Evolutionary conservation across 495 filamentous ascomycete genomes (phyloP), one percentile per base, ranked within the genome.

Genomic region (Aspergillus kassunensis): DNA sequence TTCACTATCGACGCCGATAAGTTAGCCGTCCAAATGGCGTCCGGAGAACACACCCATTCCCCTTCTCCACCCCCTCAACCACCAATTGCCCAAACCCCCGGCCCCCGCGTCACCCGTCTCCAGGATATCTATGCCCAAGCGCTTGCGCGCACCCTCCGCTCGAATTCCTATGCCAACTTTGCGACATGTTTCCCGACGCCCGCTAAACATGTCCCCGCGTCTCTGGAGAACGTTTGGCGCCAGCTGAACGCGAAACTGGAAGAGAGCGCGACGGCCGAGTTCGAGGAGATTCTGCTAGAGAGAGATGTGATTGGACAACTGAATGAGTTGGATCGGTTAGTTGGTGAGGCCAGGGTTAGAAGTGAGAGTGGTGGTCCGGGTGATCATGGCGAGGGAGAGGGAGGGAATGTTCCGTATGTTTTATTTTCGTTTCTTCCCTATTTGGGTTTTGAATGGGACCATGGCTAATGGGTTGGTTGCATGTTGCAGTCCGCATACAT

Each of bases 111-210:
- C 15, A 67, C 78, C 13, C 80, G 82, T 31, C 76, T 97, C 31
- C 77, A 82, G 55, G 78, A 83, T 36, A 75, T 93, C 40, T 92
- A 89, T 68, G 72, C 75, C 34, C 74, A 82, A 31, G 84, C 88
- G 1, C 76, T 95, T 12, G 71, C 74, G 10, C 78, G 85, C 53
- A 89, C 90, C 1, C 77, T 95, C 5, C 79, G 77, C 50, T 85
- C 87, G 54, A 83, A 89, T 66, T 83, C 77, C 30, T 89, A 86
- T 65, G 74, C 77, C 40, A 91, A 90, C 62, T 96, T 98, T 62
- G 78, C 85, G 0, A 74, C 84, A 18, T 98, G 93, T 66, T 98
- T 95, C 67, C 93, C 93, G 0, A 91, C 89, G 3, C 79, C 90
- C 7, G 86, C 90, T 18, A 69, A 72, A 53, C 69, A 85, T 57